Base-by-base conservation (phyloP, 1,284 basidiomycete species). In the Schizophyllum amplum region DNA sequence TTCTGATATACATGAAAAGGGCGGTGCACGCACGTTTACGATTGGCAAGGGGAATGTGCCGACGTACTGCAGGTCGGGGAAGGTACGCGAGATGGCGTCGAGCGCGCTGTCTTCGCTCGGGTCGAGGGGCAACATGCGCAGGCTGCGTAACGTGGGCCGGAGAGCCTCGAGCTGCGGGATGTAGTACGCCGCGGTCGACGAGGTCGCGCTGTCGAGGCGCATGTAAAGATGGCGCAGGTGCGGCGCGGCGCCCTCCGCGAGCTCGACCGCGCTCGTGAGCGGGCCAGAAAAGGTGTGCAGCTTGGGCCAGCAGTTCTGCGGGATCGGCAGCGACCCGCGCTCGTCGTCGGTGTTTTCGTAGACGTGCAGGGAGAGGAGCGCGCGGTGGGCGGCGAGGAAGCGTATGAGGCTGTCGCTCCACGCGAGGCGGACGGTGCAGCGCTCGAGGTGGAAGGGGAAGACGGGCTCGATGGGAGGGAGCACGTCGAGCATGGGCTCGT, bases 261-360 rank as follows among this genome's bases (percentile, higher is more conserved):
- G 56, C 47, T 68, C 65, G 25, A 64, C 42, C 2, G 61, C 67
- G 17, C 68, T 62, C 47, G 62, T 56, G 21, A 72, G 59, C 1
- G 63, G 63, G 17, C 71, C 70, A 47, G 72, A 70, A 53, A 73
- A 70, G 0, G 62, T 49, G n/a, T 57, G 60, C 4, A 73, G 63
- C 5, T 57, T 46, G 2, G 66, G 68, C 5, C 70, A 57, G 17
- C 61, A 53, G 1, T 59, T 55, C 13, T 61, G 60, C 2, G 53
- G 52, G 9, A 63, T 57, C 11, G 57, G 24, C 20, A 57, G 25
- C 1, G 47, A 55, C 1, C 62, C 56, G 33, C 33, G 33, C 24
- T 52, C 42, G 2, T 66, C 66, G 4, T 64, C 62, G 20, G 61
- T 27, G 3, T 55, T 58, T 51, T 70, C 67, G 47, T 64, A 59